phyloP scores from a whole-genome alignment of 345 rosid genomes.

The Sisymbrium altissimum region DNA sequence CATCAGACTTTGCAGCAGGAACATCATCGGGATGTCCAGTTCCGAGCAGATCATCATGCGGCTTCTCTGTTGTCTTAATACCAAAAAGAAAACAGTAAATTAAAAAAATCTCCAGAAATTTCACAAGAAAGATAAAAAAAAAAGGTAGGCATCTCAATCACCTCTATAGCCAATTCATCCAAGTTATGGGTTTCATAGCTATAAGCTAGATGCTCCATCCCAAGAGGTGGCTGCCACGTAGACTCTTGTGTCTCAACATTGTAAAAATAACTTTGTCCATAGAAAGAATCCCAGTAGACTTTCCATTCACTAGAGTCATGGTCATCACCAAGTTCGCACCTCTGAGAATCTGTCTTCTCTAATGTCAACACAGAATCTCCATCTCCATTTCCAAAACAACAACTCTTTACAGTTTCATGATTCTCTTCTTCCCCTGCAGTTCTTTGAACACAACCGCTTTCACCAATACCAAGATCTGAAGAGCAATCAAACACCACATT shows the following conservation, averaged over 20 bases:
- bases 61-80: slow-evolving; percentile 32
- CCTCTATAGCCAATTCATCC: slow-evolving; percentile 36
- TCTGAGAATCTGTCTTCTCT: slow-evolving; percentile 28
- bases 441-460: slow-evolving; percentile 11
- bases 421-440: slow-evolving; percentile 9
- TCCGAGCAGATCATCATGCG: slow-evolving; percentile 9
- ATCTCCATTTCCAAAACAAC: slow-evolving; percentile 20
- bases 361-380: slow-evolving; percentile 20
- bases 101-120: slow-evolving; percentile 1
- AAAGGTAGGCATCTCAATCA: slow-evolving; percentile 21
- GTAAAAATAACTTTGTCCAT: slow-evolving; percentile 62
- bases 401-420: slow-evolving; percentile 14
- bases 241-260: slow-evolving; percentile 59
- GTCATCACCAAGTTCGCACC: slow-evolving; percentile 6
- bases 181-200: slow-evolving; percentile 23
- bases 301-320: slow-evolving; percentile 58
- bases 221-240: slow-evolving; percentile 71
- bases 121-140: slow-evolving; percentile 20
- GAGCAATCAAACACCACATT: slow-evolving; percentile 24
- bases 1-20: slow-evolving; percentile 11
- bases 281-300: slow-evolving; percentile 70
- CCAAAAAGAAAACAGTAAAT: background rate
- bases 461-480: slow-evolving; percentile 14
- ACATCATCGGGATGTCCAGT: background rate
- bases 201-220: slow-evolving; percentile 51